Percentiles rank a stretch among this genome's conserved stretches.
These are phyloP conservation scores for Aristolochia fimbriata DNA, from an alignment of 164 flowering plant species.

Conservation along the genomic window DNA sequence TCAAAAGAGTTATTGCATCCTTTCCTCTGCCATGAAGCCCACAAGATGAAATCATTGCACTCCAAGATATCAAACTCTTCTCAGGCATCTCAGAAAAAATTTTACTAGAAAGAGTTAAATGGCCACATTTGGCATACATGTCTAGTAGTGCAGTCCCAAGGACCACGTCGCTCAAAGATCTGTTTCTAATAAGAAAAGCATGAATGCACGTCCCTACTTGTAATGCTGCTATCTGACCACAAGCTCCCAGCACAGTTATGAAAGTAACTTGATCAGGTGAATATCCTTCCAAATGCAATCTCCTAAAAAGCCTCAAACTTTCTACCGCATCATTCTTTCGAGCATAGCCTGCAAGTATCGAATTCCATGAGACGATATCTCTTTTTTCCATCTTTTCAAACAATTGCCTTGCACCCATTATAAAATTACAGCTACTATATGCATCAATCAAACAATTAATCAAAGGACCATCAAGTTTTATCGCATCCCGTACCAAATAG, in stretches of 20 bases:
- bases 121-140: slow-evolving; percentile 55
- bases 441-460: slow-evolving; percentile 32
- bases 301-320: slow-evolving; percentile 8
- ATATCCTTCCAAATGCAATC: too few species aligned
- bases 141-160: slow-evolving; percentile 37
- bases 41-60: slow-evolving; percentile 35
- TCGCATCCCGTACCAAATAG: slow-evolving; percentile 18
- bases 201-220: slow-evolving; percentile 19
- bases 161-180: slow-evolving; percentile 9
- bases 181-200: slow-evolving; percentile 12
- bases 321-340: slow-evolving; percentile 13
- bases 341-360: slow-evolving; percentile 14
- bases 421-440: slow-evolving; percentile 22
- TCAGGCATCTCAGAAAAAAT: slow-evolving; percentile 31
- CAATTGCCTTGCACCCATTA: slow-evolving; percentile 15
- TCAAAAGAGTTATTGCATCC: too few species aligned
- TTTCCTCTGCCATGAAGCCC: slow-evolving; percentile 26
- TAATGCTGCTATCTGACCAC: slow-evolving; percentile 17
- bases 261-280: slow-evolving; percentile 11
- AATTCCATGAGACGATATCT: slow-evolving; percentile 23
- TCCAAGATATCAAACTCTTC: slow-evolving; percentile 37
- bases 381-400: slow-evolving; percentile 12
- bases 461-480: slow-evolving; percentile 13
- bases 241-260: slow-evolving; percentile 17
- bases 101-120: slow-evolving; percentile 19